These are phyloP conservation scores for Mycothermus thermophilus DNA, from an alignment of 495 filamentous ascomycete genomes.

Conservation along the genomic window DNA sequence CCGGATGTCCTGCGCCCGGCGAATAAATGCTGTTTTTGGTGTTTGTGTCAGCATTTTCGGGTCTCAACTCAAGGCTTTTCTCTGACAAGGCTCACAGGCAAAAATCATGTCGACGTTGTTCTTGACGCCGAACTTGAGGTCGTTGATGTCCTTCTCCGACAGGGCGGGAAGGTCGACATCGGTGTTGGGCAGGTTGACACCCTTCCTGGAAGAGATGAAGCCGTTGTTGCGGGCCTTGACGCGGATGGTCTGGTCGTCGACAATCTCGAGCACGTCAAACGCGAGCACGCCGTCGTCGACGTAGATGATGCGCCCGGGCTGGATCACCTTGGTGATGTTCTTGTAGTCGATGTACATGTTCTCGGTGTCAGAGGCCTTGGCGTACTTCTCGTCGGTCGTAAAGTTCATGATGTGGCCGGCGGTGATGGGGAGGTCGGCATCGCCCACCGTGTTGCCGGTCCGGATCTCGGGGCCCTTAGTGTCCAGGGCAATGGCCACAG, in stretches of 20 bases:
- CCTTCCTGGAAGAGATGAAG: conserved; percentile 95
- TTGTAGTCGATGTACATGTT: conserved; percentile 99
- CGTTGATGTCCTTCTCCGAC: conserved; percentile 94
- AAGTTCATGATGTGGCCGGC: conserved; percentile 78
- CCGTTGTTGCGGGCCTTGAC: conserved; percentile 87
- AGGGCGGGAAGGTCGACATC: conserved; percentile 95
- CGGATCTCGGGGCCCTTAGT: conserved; percentile 99
- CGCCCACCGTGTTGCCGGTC: conserved; percentile 78
- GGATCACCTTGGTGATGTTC: conserved; percentile 98
- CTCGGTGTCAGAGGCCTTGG: conserved; percentile 63
- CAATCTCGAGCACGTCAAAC: conserved; percentile 79
- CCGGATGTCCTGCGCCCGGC: conserved; percentile 77
- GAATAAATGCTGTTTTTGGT: conserved; percentile 56
- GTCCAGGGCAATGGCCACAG: conserved; percentile 91
- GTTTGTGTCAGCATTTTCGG: background rate
- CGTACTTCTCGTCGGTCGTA: conserved; percentile 94
- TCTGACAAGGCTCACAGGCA: conserved; percentile 38
- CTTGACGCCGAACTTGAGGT: conserved; percentile 89
- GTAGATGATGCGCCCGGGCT: conserved; percentile 87
- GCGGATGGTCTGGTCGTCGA: conserved; percentile 76
- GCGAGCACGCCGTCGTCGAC: conserved; percentile 96
- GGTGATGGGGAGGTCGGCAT: conserved; percentile 75
- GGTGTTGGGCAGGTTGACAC: conserved; percentile 95
- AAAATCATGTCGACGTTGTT: conserved; percentile 99
- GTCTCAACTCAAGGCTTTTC: background rate